Conservation (phyloP, 495 filamentous ascomycete genomes). For the Aspergillus funiculosus region DNA sequence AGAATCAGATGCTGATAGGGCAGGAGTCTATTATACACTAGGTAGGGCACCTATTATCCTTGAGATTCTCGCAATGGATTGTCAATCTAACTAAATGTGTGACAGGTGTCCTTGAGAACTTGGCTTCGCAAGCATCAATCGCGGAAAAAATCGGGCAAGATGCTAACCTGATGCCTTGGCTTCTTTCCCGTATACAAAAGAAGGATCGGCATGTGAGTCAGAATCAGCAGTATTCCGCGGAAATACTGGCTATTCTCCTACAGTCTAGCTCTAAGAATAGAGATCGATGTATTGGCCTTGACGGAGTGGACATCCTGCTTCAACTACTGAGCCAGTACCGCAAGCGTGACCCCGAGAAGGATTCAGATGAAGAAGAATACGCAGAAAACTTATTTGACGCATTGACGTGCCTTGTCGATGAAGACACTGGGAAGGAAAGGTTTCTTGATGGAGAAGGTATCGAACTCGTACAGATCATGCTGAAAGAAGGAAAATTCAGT, state of each 20-base stretch:
- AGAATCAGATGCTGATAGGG: conserved; percentile 65
- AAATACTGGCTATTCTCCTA: conserved; percentile 81
- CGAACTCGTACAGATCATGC: conserved; percentile 87
- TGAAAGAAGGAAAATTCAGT: conserved; percentile 72
- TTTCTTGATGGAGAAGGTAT: conserved; percentile 89
- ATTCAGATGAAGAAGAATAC: conserved; percentile 88
- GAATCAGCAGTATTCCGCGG: conserved; percentile 94
- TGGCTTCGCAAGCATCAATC: conserved; percentile 63
- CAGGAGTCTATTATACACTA: conserved; percentile 81
- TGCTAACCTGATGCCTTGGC: conserved; percentile 63
- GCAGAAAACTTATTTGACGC: conserved; percentile 89
- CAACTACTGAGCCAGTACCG: conserved; percentile 86
- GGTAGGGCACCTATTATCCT: conserved; percentile 32
- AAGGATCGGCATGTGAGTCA: conserved; percentile 61
- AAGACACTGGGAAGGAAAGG: conserved; percentile 66
- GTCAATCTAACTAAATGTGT: conserved; percentile 1
- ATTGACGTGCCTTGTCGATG: conserved; percentile 72
- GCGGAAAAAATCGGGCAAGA: conserved; percentile 66
- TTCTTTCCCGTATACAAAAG: conserved; percentile 62
- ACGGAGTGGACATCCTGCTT: conserved; percentile 74
- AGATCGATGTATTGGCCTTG: conserved; percentile 53
- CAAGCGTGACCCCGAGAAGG: conserved; percentile 78
- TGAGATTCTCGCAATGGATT: conserved; percentile 11
- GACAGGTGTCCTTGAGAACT: conserved; percentile 74
- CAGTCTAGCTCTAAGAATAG: conserved; percentile 65